Conservation (phyloP, 78 protist species). For the Monocercomonoides exilis region DNA sequence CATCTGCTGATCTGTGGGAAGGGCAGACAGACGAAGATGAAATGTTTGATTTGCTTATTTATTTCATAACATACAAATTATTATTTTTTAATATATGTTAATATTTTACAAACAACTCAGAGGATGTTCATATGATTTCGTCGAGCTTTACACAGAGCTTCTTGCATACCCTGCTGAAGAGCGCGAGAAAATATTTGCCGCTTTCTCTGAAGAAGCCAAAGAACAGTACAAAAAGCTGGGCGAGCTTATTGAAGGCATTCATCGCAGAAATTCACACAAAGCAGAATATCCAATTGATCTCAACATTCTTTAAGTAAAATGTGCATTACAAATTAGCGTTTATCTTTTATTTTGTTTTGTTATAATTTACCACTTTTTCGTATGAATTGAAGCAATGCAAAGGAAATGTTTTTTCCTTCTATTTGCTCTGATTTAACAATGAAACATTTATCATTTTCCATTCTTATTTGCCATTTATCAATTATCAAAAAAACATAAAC, state of each 20-base stretch:
- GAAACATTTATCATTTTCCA: too few species aligned
- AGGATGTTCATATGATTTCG: conserved; percentile 47
- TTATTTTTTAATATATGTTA: too few species aligned
- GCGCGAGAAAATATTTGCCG: neutral
- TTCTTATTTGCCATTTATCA: too few species aligned
- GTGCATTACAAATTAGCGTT: too few species aligned
- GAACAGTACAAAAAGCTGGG: conserved; percentile 8
- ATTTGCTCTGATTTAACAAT: too few species aligned
- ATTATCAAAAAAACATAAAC: too few species aligned
- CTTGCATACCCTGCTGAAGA: neutral
- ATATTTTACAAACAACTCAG: neutral
- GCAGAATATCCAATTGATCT: conserved; percentile 36
- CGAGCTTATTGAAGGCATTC: conserved; percentile 16
- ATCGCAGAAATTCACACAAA: conserved; percentile 40
- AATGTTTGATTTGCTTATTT: conserved; percentile 62
- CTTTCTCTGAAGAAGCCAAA: neutral
- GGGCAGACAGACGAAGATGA: conserved; percentile 79
- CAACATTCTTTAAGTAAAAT: conserved; percentile 12
- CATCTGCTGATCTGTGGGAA: conserved; percentile 76
- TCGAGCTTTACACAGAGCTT: conserved; percentile 24
- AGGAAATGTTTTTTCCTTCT: too few species aligned
- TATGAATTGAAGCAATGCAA: too few species aligned
- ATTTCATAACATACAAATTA: too few species aligned
- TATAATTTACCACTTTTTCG: too few species aligned
- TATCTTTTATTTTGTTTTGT: too few species aligned